Base-by-base conservation (phyloP, 2,329 filamentous ascomycete genomes). In the Cytospora mali region DNA sequence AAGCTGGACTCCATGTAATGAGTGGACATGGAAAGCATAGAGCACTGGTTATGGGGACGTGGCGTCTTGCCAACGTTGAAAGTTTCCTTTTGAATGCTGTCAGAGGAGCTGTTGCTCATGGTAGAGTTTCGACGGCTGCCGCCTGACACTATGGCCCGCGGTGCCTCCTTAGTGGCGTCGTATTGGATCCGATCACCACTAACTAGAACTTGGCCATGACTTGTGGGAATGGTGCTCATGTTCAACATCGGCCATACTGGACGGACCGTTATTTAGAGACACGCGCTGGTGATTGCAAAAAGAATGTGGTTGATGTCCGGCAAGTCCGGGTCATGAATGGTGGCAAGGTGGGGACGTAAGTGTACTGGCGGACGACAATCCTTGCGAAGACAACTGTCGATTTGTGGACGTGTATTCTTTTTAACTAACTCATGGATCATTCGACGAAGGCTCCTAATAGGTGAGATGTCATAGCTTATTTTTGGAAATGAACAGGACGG, bases 291-390 rank as follows among this genome's bases (percentile, higher is more conserved):
- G 16, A 18, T 18, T 39, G 16, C 3, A 18, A n/a, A 18, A 39
- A 1, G 35, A 39, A 16, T 39, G 35, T 39, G 35, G 16, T 10
- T 18, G 35, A 39, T 18, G 16, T 14, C 16, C 13, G 33, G 4
- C 4, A 11, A 4, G 14, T 39, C 69, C 84, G 5, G 72, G 6
- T 33, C 46, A 6, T 42, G 42, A 18, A 55, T 46, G 25, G 56
- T 29, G 29, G 56, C 51, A 4, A 61, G 39, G 42, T 61, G 51
- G 52, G 51, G n/a, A n/a, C n/a, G 16, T 18, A n/a, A 18, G 4
- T 7, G 35, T 6, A 18, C 35, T 39, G 35, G 16, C 35, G 10
- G 14, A 18, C 35, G 3, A 18, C 35, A 18, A 39, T 7, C 14
- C 16, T 16, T 35, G 33, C 33, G 2, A 18, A 18, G n/a, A n/a